Evolutionary conservation across 169 alveolate genomes (phyloP), one percentile per base, ranked within the genome.

Genomic region (Condylostoma magnum): DNA sequence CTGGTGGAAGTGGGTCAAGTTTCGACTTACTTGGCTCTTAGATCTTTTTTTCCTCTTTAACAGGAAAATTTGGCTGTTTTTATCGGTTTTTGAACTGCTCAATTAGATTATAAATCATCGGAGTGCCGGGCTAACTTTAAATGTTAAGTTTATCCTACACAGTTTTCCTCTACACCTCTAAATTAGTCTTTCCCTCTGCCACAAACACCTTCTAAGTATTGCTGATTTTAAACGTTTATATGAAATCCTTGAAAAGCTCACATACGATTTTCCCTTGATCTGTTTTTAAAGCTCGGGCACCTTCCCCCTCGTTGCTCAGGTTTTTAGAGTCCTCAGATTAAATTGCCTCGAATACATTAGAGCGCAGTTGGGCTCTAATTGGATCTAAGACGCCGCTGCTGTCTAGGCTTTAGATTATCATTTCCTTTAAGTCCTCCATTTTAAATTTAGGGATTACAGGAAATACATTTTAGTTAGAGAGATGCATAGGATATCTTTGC

Each of bases 401-500:
- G 27, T 82, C 90, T 33, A 77, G 79, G 3, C 87, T 78, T 55
- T 79, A 79, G 55, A 83, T 83, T 3, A 83, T 84, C 18, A 83
- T 51, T 60, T 83, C 83, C 66, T 83, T 83, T 50, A 83, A 63
- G 56, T 83, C 90, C 73, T 83, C 90, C 90, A 83, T 83, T 82
- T 66, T n/a, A n/a, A n/a, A n/a, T n/a, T n/a, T n/a, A n/a, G n/a
- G n/a, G n/a, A n/a, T n/a, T n/a, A n/a, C n/a, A n/a, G n/a, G n/a
- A n/a, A n/a, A n/a, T n/a, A n/a, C n/a, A n/a, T n/a, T n/a, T n/a
- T n/a, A n/a, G n/a, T n/a, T n/a, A n/a, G n/a, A n/a, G n/a, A n/a
- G n/a, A n/a, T n/a, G n/a, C n/a, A n/a, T n/a, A n/a, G n/a, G n/a
- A n/a, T n/a, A n/a, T n/a, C n/a, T n/a, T n/a, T n/a, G n/a, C n/a